Evolutionary conservation across 1,284 basidiomycete genomes (phyloP), one percentile per base, ranked within the genome.

Genomic region (Tetrapyrgos nigripes): DNA sequence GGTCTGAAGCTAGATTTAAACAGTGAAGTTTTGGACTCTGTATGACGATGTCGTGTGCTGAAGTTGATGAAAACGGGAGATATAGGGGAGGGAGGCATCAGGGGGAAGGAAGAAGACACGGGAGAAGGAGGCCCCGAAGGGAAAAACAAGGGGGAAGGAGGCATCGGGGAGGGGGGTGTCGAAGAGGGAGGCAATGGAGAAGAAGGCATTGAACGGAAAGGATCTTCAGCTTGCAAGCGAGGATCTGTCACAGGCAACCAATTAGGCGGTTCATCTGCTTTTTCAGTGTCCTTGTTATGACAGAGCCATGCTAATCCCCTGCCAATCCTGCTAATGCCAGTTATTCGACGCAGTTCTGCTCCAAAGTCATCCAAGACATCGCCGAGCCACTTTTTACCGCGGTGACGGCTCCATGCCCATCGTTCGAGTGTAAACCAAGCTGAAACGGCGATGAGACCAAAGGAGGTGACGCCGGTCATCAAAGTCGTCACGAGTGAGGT

Each of bases 341-440:
- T 77, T 14, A 81, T 70, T 29, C 79, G 74, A 43, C 78, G 64
- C 50, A 87, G 66, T 51, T 66, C 71, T 45, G 79, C 76, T 50
- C 75, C 77, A 31, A 75, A 64, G 60, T 89, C 87, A 44, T 73
- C 69, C 33, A 92, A 76, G 11, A 86, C 83, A 64, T 92, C 91
- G 59, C 83, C 83, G 13, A 92, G 83, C 89, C 89, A 92, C 69
- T 90, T 89, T 60, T 83, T 81, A 21, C 90, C 90, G 50, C 84
- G 82, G 67, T 92, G 87, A 4, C 83, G 81, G 28, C 80, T 77
- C 69, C 88, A 92, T 54, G 86, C 83, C 83, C 84, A 89, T 23
- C 89, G 83, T 70, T 92, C 90, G 5, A 85, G 88, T 5, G 84
- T 84, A 68, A 93, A 91, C 91, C 91, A 92, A 1, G 84, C 76